Evolutionary conservation across 2,329 filamentous ascomycete species (phyloP).

Genomic region (Tympanopsis confertula): DNA sequence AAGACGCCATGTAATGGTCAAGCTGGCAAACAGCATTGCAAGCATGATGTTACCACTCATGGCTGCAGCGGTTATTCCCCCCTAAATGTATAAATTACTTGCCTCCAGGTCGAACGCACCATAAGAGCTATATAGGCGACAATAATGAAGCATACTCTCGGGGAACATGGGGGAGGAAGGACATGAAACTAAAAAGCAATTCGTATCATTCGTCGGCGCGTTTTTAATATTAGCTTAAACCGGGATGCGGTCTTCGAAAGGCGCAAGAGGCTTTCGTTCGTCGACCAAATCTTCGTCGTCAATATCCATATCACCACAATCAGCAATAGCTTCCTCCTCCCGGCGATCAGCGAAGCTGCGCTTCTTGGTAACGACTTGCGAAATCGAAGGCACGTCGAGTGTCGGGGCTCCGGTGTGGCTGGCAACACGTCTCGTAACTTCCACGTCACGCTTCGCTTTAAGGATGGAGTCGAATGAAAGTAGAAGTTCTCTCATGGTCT

Average conservation of each 20-base stretch:
- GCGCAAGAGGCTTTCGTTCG: constrained; percentile 16
- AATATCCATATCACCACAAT: background rate
- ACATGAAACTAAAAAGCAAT: too few species aligned
- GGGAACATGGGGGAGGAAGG: too few species aligned
- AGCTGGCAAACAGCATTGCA: too few species aligned
- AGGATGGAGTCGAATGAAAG: constrained; percentile 25
- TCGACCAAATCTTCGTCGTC: constrained; percentile 4
- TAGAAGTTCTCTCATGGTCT: constrained; percentile 16
- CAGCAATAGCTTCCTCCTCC: background rate
- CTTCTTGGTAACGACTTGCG: background rate
- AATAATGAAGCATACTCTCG: too few species aligned
- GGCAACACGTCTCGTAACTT: constrained; percentile 11
- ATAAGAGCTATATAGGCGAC: too few species aligned
- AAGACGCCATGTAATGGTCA: too few species aligned
- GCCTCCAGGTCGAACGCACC: too few species aligned
- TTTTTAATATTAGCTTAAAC: too few species aligned
- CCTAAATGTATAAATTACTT: too few species aligned
- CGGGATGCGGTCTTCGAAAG: constrained; percentile 12
- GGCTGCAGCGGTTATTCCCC: too few species aligned
- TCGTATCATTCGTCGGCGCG: too few species aligned
- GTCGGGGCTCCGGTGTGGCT: constrained; percentile 5
- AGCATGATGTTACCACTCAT: too few species aligned
- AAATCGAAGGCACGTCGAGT: background rate
- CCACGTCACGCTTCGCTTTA: constrained; percentile 26
- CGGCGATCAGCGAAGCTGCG: background rate